These are phyloP conservation scores for Geotrichum ghanense DNA, from an alignment of 805 yeast genomes.

Conservation along the genomic window DNA sequence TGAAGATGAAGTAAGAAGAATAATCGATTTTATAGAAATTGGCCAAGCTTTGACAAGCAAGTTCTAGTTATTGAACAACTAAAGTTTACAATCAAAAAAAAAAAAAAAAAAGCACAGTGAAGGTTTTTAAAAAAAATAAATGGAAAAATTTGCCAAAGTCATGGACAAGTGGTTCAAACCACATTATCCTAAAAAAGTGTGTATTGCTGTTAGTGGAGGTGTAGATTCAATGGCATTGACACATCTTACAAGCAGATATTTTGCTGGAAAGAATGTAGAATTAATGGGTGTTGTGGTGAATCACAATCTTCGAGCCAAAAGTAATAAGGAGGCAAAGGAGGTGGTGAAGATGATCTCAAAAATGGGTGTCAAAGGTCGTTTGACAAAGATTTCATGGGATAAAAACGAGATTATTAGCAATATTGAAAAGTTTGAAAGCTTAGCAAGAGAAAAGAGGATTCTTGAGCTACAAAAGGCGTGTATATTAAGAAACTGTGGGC, in stretches of 20 bases:
- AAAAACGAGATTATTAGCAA: too few species aligned
- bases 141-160: neutral
- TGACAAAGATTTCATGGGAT: constrained; percentile 20
- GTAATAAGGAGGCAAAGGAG: constrained; percentile 36
- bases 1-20: too few species aligned
- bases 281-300: constrained; percentile 52
- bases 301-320: constrained; percentile 43
- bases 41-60: too few species aligned
- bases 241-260: constrained; percentile 33
- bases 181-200: constrained; percentile 25
- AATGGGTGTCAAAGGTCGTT: constrained; percentile 24
- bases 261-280: constrained; percentile 19
- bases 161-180: neutral
- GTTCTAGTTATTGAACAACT: too few species aligned
- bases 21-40: too few species aligned
- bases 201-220: constrained; percentile 67
- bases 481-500: constrained; percentile 19
- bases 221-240: constrained; percentile 70
- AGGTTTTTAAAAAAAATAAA: too few species aligned
- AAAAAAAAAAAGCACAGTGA: too few species aligned
- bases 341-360: constrained; percentile 22
- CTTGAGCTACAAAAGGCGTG: constrained; percentile 34
- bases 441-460: constrained; percentile 48
- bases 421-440: constrained; percentile 43
- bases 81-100: too few species aligned